Evolutionary conservation across 2,329 filamentous ascomycete genomes (phyloP).

Genomic region (Exserohilum turcica): DNA sequence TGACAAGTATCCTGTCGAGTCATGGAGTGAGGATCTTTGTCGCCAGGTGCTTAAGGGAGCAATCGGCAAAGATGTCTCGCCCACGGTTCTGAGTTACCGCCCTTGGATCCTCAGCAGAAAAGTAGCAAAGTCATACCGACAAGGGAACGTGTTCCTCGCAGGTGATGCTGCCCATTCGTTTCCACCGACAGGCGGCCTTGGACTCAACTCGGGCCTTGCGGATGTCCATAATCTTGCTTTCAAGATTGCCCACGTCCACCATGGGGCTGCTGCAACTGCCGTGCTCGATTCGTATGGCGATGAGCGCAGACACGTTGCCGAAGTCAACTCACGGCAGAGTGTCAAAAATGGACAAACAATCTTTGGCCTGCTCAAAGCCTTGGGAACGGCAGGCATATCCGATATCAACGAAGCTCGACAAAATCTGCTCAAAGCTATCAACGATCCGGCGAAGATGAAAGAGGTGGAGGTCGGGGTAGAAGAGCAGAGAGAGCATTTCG

Average conservation of each 20-base stretch:
- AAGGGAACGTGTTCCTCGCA: conserved; percentile 5
- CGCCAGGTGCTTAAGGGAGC: neutral
- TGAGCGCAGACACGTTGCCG: conserved; percentile 43
- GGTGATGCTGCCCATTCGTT: conserved; percentile 31
- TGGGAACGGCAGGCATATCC: neutral
- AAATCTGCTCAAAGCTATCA: neutral
- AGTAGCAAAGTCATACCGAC: neutral
- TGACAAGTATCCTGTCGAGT: neutral
- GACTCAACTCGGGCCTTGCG: conserved; percentile 41
- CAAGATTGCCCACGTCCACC: conserved; percentile 44
- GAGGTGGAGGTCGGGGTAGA: neutral
- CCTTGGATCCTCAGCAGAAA: conserved; percentile 1
- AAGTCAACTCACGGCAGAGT: conserved; percentile 16
- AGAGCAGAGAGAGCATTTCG: neutral
- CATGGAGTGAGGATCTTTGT: neutral
- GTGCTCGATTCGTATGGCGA: conserved; percentile 38
- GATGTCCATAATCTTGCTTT: conserved; percentile 49
- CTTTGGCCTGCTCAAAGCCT: neutral
- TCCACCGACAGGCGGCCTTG: conserved; percentile 32
- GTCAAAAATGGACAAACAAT: conserved; percentile 13
- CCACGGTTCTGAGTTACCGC: neutral
- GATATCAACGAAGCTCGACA: neutral
- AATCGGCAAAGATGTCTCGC: neutral
- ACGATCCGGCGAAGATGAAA: neutral
- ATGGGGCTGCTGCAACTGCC: conserved; percentile 27